Evolutionary conservation across 805 yeast species (phyloP).

Genomic region (Candida awuae): DNA sequence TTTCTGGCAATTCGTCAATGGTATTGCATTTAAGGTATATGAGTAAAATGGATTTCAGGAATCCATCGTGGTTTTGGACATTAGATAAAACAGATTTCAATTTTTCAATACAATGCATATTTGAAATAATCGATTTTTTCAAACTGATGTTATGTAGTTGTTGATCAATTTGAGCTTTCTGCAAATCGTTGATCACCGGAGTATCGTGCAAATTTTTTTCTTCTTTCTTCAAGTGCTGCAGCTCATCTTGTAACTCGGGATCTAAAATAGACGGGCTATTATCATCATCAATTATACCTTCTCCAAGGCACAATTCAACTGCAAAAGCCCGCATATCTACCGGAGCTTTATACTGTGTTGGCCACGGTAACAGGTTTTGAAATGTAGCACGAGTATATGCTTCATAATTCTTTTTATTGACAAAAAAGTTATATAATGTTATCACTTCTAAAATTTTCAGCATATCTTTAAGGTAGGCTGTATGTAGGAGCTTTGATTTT

Average conservation of each 20-base stretch:
- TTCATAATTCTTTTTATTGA: slow-evolving; percentile 53
- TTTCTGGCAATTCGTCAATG: slow-evolving; percentile 32
- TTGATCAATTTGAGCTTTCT: slow-evolving; percentile 20
- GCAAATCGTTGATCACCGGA: slow-evolving; percentile 25
- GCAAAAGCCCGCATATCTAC: slow-evolving; percentile 33
- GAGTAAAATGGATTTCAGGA: slow-evolving; percentile 31
- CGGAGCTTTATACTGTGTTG: slow-evolving; percentile 68
- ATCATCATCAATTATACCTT: slow-evolving; percentile 29
- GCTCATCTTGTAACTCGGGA: slow-evolving; percentile 9
- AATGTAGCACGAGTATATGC: slow-evolving; percentile 49
- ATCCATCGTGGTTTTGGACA: background rate
- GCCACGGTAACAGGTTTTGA: slow-evolving; percentile 51
- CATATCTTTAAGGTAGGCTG: slow-evolving; percentile 1
- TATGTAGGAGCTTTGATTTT: background rate
- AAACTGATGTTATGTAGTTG: slow-evolving; percentile 19
- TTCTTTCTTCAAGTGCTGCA: slow-evolving; percentile 20
- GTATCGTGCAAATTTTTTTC: slow-evolving; percentile 21
- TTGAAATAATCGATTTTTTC: slow-evolving; percentile 24
- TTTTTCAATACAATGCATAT: slow-evolving; percentile 25
- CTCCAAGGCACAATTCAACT: slow-evolving; percentile 22
- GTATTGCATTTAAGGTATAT: slow-evolving; percentile 30
- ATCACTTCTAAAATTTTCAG: slow-evolving; percentile 1
- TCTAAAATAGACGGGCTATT: slow-evolving; percentile 19
- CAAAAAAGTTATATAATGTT: slow-evolving; percentile 44
- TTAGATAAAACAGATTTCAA: slow-evolving; percentile 15